Evolutionary conservation across 495 filamentous ascomycete genomes (phyloP).

Genomic region (Daldinia vernicosa): DNA sequence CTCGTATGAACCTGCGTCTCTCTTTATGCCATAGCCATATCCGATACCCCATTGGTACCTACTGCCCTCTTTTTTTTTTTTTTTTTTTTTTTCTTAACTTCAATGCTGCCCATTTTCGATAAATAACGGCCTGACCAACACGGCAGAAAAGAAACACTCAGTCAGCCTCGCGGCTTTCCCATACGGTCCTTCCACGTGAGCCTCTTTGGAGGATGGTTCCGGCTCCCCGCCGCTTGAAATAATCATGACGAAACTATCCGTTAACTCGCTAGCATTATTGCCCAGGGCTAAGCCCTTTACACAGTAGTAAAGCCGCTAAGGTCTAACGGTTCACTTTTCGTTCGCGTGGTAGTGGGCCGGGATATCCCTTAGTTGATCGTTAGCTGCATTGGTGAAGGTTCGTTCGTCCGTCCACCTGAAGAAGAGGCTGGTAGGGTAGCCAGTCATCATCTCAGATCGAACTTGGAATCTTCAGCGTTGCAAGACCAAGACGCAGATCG

Average conservation of each 20-base stretch:
- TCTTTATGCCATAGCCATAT: conserved; percentile 15
- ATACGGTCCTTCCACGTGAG: conserved; percentile 12
- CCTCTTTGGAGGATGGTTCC: conserved; percentile 14
- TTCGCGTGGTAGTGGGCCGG: conserved; percentile 39
- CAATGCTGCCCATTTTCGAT: background rate
- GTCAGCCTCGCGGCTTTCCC: conserved; percentile 31
- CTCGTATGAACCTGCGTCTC: conserved; percentile 18
- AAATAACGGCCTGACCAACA: conserved; percentile 1
- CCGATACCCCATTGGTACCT: background rate
- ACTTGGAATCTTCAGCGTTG: conserved; percentile 22
- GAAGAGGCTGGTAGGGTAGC: conserved; percentile 27
- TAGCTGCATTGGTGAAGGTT: conserved; percentile 35
- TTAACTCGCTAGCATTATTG: conserved; percentile 17
- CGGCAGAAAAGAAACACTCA: conserved; percentile 1
- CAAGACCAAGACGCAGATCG: conserved; percentile 22
- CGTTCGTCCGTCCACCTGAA: conserved; percentile 28
- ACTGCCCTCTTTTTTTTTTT: background rate
- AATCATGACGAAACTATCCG: conserved; percentile 37
- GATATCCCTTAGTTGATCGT: conserved; percentile 18
- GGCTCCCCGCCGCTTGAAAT: conserved; percentile 35
- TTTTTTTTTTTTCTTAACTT: background rate
- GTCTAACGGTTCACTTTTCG: conserved; percentile 19
- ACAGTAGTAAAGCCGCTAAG: conserved; percentile 33
- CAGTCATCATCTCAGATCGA: conserved; percentile 26
- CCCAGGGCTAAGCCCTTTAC: conserved; percentile 1